phyloP scores from a whole-genome alignment of 2,329 filamentous ascomycete genomes.

The Aspergillus jensenii region DNA sequence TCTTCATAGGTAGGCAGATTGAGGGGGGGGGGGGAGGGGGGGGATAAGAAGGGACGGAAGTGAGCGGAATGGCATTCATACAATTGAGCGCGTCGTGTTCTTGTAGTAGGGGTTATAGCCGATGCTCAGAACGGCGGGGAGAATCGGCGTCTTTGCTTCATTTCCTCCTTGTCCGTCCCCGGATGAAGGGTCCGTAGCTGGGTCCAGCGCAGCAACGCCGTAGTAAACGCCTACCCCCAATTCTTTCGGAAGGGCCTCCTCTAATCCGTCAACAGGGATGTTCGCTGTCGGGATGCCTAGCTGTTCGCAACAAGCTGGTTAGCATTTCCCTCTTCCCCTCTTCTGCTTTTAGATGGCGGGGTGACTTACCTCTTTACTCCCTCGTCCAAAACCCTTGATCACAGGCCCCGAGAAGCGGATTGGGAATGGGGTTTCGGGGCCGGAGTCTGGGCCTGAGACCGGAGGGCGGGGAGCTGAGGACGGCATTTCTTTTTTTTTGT shows the following conservation, averaged over 20 bases:
- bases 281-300: slow-evolving; percentile 97
- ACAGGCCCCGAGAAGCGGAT: slow-evolving; percentile 81
- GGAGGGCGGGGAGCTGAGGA: slow-evolving; percentile 60
- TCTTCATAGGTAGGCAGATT: background rate
- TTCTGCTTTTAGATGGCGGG: background rate
- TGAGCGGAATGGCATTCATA: slow-evolving; percentile 30
- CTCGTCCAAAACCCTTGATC: slow-evolving; percentile 89
- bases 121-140: slow-evolving; percentile 89
- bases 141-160: slow-evolving; percentile 47
- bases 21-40: background rate
- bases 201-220: slow-evolving; percentile 77
- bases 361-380: slow-evolving; percentile 75
- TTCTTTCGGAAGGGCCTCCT: slow-evolving; percentile 58
- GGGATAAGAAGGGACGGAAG: background rate
- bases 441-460: slow-evolving; percentile 70
- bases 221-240: slow-evolving; percentile 86
- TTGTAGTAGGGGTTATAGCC: slow-evolving; percentile 98
- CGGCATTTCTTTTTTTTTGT: slow-evolving; percentile 36
- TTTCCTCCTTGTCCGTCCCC: background rate
- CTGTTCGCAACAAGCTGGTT: slow-evolving; percentile 41
- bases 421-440: slow-evolving; percentile 77
- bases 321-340: background rate
- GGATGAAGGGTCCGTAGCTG: slow-evolving; percentile 16
- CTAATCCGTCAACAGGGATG: slow-evolving; percentile 63
- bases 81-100: slow-evolving; percentile 78